A percentile compares a stretch with the other conserved stretches of the same genome.
These are phyloP conservation scores for Thermoascus crustaceus DNA, from an alignment of 2,329 filamentous ascomycete species.

Conservation along the genomic window DNA sequence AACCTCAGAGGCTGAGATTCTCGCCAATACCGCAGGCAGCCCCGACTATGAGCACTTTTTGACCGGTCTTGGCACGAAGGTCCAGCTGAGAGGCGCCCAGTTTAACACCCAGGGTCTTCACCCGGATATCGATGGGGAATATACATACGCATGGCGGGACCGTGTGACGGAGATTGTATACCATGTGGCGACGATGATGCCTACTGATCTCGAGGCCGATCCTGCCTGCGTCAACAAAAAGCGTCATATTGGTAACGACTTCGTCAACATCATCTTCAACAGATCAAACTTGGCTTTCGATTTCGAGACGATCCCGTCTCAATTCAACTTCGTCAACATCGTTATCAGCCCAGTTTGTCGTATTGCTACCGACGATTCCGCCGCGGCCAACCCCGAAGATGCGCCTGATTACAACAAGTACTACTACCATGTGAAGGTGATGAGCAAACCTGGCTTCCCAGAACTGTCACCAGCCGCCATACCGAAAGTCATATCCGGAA, in stretches of 20 bases:
- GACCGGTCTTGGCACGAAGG: constrained; percentile 70
- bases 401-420: constrained; percentile 28
- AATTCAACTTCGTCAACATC: constrained; percentile 96
- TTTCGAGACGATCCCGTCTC: constrained; percentile 86
- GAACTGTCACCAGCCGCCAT: constrained; percentile 84
- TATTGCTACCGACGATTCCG: constrained; percentile 26
- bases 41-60: constrained; percentile 83
- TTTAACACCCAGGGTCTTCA: constrained; percentile 95
- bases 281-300: constrained; percentile 83
- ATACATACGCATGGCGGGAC: constrained; percentile 90
- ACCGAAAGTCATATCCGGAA: constrained; percentile 78
- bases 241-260: constrained; percentile 92
- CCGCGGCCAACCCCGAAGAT: constrained; percentile 25
- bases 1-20: constrained; percentile 70
- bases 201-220: constrained; percentile 70
- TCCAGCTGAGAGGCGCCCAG: constrained; percentile 68
- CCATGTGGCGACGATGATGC: constrained; percentile 96
- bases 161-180: constrained; percentile 92
- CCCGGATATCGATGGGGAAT: constrained; percentile 72
- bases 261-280: constrained; percentile 97
- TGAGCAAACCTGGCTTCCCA: constrained; percentile 82
- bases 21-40: constrained; percentile 79
- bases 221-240: constrained; percentile 77
- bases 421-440: constrained; percentile 84
- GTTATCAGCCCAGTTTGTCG: constrained; percentile 72